Conservation (phyloP, 192 early-diverging fungal species). For the Entophlyctis luteolus region DNA sequence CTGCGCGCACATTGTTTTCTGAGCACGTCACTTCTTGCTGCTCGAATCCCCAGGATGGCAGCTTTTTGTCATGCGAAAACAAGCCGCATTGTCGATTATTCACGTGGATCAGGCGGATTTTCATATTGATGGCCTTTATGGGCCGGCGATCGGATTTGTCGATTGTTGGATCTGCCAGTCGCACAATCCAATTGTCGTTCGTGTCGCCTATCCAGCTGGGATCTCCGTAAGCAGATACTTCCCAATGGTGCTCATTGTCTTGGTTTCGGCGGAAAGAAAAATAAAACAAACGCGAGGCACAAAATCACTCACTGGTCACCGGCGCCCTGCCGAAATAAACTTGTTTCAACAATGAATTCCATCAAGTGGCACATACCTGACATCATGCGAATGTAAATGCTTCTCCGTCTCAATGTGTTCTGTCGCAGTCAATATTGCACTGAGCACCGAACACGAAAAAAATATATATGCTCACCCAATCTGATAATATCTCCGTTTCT, state of each 20-base stretch:
- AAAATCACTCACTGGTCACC: neutral
- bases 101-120: constrained; percentile 73
- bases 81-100: constrained; percentile 69
- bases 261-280: neutral
- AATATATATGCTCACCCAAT: constrained; percentile 35
- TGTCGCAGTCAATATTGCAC: neutral
- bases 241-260: constrained; percentile 40
- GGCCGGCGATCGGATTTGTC: constrained; percentile 46
- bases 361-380: constrained; percentile 24
- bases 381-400: constrained; percentile 46
- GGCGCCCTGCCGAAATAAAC: neutral
- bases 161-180: constrained; percentile 64
- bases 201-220: constrained; percentile 72
- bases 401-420: constrained; percentile 40
- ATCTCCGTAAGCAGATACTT: constrained; percentile 52
- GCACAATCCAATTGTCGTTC: constrained; percentile 89
- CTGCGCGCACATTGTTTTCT: constrained; percentile 51
- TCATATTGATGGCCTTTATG: constrained; percentile 54
- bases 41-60: constrained; percentile 84
- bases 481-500: constrained; percentile 76
- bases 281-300: neutral
- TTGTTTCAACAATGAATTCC: no score
- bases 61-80: constrained; percentile 64
- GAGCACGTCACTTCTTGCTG: constrained; percentile 92
- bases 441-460: neutral